Conservation (phyloP, 495 filamentous ascomycete species). For the Tuber melanosporum region DNA sequence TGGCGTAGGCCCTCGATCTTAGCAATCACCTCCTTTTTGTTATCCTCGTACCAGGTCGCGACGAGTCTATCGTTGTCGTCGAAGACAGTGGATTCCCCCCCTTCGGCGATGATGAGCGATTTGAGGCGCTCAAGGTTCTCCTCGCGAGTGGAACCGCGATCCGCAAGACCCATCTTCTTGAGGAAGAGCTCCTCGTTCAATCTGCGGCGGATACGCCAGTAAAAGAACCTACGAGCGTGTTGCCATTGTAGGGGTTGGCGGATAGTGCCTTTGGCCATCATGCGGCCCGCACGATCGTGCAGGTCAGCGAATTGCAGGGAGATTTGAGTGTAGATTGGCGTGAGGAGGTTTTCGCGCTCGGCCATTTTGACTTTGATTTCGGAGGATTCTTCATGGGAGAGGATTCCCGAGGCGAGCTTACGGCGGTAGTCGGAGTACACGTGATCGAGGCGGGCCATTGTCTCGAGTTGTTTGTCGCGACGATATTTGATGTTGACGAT, state of each 20-base stretch:
- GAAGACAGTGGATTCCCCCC: conserved; percentile 47
- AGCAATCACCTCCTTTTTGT: conserved; percentile 66
- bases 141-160: conserved; percentile 45
- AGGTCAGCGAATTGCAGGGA: conserved; percentile 92
- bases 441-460: conserved; percentile 89
- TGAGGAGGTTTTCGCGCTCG: conserved; percentile 75
- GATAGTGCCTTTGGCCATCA: conserved; percentile 95
- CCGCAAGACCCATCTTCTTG: conserved; percentile 67
- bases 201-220: conserved; percentile 96
- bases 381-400: conserved; percentile 65
- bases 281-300: conserved; percentile 93
- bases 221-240: conserved; percentile 95
- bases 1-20: conserved; percentile 75
- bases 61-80: conserved; percentile 72
- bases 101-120: conserved; percentile 35
- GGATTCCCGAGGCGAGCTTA: conserved; percentile 58
- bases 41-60: conserved; percentile 95
- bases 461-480: conserved; percentile 94
- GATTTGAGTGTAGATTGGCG: conserved; percentile 90
- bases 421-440: conserved; percentile 76
- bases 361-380: conserved; percentile 80
- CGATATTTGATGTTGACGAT: conserved; percentile 98
- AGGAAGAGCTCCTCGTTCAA: conserved; percentile 94
- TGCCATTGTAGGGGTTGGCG: conserved; percentile 76
- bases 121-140: conserved; percentile 43